Evolutionary conservation across 306 rosid species (phyloP).

Genomic region (Acacia crassicarpa): DNA sequence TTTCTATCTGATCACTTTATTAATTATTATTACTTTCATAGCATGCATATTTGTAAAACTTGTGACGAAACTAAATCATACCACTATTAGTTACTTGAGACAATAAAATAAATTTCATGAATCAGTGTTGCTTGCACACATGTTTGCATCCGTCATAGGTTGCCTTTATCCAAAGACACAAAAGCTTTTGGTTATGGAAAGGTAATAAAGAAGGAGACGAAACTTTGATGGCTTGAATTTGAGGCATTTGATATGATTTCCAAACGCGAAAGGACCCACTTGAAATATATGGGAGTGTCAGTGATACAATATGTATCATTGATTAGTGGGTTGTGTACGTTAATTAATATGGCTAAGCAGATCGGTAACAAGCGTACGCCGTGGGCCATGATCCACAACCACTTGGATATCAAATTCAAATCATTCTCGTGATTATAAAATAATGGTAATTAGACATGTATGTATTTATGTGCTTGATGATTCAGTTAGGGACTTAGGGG

Average conservation of each 20-base stretch:
- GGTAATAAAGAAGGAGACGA: neutral
- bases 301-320: neutral
- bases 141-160: neutral
- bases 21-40: neutral
- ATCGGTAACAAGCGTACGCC: constrained; percentile 1
- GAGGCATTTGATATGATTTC: neutral
- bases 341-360: constrained; percentile 32
- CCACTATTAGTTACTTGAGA: neutral
- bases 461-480: neutral
- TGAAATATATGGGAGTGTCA: neutral
- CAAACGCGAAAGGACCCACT: constrained; percentile 30
- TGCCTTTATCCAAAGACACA: constrained; percentile 13
- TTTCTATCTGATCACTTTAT: neutral
- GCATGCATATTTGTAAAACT: neutral
- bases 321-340: constrained; percentile 20
- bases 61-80: neutral
- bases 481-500: neutral
- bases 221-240: neutral
- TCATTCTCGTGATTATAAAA: constrained; percentile 24
- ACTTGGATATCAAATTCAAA: constrained; percentile 22
- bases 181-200: neutral
- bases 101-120: neutral
- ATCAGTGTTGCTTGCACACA: neutral
- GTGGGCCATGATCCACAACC: constrained; percentile 31
- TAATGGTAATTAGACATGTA: neutral